phyloP scores from a whole-genome alignment of 768 basidiomycete species.

The Leucocoprinus sp. region DNA sequence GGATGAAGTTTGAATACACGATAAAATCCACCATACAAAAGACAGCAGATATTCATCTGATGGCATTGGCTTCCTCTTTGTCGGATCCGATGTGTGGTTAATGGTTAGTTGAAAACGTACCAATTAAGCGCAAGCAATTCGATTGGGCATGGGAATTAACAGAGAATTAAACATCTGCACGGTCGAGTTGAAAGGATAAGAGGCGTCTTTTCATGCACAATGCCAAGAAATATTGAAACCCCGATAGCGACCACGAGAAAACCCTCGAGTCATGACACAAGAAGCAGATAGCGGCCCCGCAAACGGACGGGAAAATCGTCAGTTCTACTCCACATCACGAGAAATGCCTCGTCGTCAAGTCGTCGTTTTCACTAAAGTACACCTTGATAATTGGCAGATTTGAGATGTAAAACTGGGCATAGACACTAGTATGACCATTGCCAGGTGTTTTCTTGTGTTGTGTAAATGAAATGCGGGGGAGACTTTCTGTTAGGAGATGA shows the following conservation, averaged over 20 bases:
- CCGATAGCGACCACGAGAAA: no score
- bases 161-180: neutral
- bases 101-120: neutral
- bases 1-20: slow-evolving; percentile 8
- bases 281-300: no score
- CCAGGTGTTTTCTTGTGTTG: neutral
- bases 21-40: neutral
- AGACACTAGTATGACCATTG: no score
- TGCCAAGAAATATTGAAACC: no score
- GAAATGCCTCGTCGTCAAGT: no score
- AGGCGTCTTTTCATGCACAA: neutral
- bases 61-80: no score
- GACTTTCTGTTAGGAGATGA: neutral
- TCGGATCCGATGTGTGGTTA: neutral
- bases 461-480: neutral
- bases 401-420: no score
- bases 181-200: neutral
- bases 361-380: no score
- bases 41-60: slow-evolving; percentile 1
- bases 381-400: no score
- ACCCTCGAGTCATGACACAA: no score
- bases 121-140: neutral
- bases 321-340: no score
- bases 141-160: neutral
- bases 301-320: no score